Base-by-base conservation (phyloP, 768 basidiomycete genomes). In the Coprinopsis strossmayeri region DNA sequence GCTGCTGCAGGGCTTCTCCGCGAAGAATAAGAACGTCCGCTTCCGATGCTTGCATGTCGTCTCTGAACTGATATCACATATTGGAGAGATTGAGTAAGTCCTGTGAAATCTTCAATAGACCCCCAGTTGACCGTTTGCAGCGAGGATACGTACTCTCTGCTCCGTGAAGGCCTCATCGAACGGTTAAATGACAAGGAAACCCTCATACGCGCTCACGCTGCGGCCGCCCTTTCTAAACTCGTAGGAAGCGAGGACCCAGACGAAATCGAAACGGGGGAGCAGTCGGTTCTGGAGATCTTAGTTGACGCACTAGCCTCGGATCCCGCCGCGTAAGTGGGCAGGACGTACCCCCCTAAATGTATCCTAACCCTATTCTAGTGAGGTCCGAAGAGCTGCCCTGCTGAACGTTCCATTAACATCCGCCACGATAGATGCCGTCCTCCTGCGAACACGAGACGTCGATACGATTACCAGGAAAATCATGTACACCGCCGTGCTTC, bases 301-400 rank as follows among this genome's bases (percentile, higher is more conserved):
- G 61, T 88, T 3, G 84, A 90, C 9, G 69, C 82, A 9, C 64
- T 95, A 17, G 68, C 71, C 15, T 76, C 81, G 53, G 95, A 97
- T 54, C 76, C 86, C 1, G 82, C 91, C 13, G 82, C 72, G 75
- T 78, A 54, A 48, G 76, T 65, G 24, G 3, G 2, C 23, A n/a
- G n/a, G n/a, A 4, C 18, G 2, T 35, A 12, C 23, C 5, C 34
- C 9, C 17, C 18, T 13, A 35, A 12, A 30, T 12, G 13, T 23
- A 23, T 23, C 35, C 23, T 27, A n/a, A 17, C 10, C 18, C 25
- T 26, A 45, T 27, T 35, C 21, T 50, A 78, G 91, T 1, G 95
- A 98, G 56, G 94, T 97, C n/a, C 89, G 95, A 11, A 82, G 92
- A 21, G 87, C 91, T 0, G 86, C 87, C 1, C 73, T 98, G 0